These are phyloP conservation scores for Lotmaria passim DNA, from an alignment of 208 protist genomes.

Conservation along the genomic window DNA sequence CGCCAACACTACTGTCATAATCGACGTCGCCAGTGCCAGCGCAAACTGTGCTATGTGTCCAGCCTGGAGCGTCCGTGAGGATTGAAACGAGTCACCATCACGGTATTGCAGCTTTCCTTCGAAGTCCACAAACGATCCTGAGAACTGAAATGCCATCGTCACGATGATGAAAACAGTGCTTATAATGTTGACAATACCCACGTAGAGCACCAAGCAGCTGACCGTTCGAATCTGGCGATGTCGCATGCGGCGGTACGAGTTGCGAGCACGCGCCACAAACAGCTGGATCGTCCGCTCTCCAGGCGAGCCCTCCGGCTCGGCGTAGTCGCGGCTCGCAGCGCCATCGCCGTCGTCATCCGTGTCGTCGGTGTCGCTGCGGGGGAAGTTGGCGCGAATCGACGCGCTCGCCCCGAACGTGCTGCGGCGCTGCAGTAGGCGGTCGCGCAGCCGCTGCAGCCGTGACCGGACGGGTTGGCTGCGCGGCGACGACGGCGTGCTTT, in stretches of 20 bases:
- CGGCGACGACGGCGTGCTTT: conserved; percentile 9
- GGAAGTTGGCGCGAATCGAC: conserved; percentile 5
- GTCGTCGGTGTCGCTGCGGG: conserved; percentile 14
- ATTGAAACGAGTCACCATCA: not conserved
- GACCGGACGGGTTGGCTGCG: not conserved
- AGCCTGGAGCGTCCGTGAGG: not conserved
- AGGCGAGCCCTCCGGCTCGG: conserved; percentile 11
- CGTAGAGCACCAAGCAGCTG: not conserved
- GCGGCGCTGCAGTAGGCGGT: conserved; percentile 15
- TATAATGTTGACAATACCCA: not conserved
- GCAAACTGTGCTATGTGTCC: conserved; percentile 5
- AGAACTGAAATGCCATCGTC: conserved; percentile 4
- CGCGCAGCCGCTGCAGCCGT: conserved; percentile 16
- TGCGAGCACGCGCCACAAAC: conserved; percentile 23
- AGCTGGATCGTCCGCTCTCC: conserved; percentile 25
- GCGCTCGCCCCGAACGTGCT: not conserved
- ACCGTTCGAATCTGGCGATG: not conserved
- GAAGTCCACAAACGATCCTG: not conserved
- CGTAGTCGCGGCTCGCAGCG: not conserved
- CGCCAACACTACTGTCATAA: not conserved
- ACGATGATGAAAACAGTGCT: not conserved
- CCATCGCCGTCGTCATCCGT: not conserved
- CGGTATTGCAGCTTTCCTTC: not conserved
- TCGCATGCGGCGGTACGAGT: conserved; percentile 17
- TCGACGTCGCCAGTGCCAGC: not conserved